Evolutionary conservation across 306 rosid genomes (phyloP).

Genomic region (Urtica urens): DNA sequence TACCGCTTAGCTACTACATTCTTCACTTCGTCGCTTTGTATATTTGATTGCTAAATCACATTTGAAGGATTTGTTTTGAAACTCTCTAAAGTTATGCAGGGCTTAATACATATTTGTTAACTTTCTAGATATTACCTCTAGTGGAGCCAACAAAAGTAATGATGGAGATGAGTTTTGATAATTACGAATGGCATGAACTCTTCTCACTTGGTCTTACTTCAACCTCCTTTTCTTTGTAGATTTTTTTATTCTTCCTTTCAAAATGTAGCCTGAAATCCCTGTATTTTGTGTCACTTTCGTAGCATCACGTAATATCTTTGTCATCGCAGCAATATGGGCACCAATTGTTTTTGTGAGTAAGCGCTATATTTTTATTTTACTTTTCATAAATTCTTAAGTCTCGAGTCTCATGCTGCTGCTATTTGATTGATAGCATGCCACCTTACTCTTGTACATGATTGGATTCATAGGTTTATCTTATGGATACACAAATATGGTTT

Average conservation of each 20-base stretch:
- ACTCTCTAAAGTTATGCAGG: too few species aligned
- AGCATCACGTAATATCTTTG: constrained; percentile 49
- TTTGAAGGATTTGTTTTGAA: too few species aligned
- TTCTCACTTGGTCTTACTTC: constrained; percentile 65
- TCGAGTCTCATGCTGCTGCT: background rate
- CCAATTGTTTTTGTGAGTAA: constrained; percentile 86
- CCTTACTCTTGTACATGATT: constrained; percentile 17
- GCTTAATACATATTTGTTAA: too few species aligned
- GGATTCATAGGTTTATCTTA: constrained; percentile 81
- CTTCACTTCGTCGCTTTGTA: too few species aligned
- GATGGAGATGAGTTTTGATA: constrained; percentile 54
- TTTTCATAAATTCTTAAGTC: background rate
- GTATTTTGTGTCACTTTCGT: constrained; percentile 17
- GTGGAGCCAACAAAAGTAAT: constrained; percentile 75
- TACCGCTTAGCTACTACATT: background rate
- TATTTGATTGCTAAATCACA: too few species aligned
- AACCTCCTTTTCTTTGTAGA: constrained; percentile 3
- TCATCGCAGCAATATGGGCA: constrained; percentile 82
- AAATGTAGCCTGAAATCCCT: constrained; percentile 12
- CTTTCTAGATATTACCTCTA: constrained; percentile 60
- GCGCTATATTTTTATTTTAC: too few species aligned
- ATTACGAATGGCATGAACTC: constrained; percentile 93
- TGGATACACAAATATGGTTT: constrained; percentile 99
- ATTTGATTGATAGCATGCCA: constrained; percentile 9
- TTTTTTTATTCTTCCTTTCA: constrained; percentile 5